These are phyloP conservation scores for Podila epicladia DNA, from an alignment of 192 early-diverging fungal species.

Conservation along the genomic window DNA sequence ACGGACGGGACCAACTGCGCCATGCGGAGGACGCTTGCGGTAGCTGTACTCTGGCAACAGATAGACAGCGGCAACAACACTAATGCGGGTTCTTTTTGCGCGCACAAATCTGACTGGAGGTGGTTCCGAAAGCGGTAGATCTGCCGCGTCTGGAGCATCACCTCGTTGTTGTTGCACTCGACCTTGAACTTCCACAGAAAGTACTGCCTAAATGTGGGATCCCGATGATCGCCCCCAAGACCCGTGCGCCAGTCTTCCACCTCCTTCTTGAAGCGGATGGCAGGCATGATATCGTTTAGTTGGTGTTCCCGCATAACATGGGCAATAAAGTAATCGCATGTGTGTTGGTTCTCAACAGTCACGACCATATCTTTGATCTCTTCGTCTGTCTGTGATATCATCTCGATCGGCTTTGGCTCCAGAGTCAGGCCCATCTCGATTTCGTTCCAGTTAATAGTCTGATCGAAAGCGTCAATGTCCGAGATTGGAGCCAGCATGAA, in stretches of 20 bases:
- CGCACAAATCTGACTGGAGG: conserved; percentile 32
- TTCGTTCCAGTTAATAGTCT: conserved; percentile 58
- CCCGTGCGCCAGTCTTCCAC: not conserved
- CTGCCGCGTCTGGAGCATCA: conserved; percentile 54
- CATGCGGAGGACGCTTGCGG: conserved; percentile 55
- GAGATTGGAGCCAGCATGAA: conserved; percentile 65
- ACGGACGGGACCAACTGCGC: conserved; percentile 69
- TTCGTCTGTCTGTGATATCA: conserved; percentile 22
- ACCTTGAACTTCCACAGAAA: conserved; percentile 45
- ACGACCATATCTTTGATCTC: conserved; percentile 38
- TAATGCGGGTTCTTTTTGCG: conserved; percentile 12
- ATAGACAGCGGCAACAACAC: conserved; percentile 34
- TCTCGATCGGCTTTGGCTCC: not conserved
- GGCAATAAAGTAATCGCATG: conserved; percentile 56
- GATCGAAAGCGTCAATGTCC: conserved; percentile 19
- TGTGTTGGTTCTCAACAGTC: conserved; percentile 48
- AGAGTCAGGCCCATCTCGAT: conserved; percentile 24
- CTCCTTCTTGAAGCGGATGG: conserved; percentile 6
- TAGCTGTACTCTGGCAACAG: conserved; percentile 40
- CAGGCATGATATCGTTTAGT: conserved; percentile 11
- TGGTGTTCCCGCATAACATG: conserved; percentile 40
- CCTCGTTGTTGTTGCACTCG: conserved; percentile 15
- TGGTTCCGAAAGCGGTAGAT: conserved; percentile 48
- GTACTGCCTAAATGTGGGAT: conserved; percentile 49
- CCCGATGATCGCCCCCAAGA: not conserved